Percentiles rank a stretch among this genome's conserved stretches.
These are phyloP conservation scores for Mycena rosella DNA, from an alignment of 768 basidiomycete genomes.

Conservation along the genomic window DNA sequence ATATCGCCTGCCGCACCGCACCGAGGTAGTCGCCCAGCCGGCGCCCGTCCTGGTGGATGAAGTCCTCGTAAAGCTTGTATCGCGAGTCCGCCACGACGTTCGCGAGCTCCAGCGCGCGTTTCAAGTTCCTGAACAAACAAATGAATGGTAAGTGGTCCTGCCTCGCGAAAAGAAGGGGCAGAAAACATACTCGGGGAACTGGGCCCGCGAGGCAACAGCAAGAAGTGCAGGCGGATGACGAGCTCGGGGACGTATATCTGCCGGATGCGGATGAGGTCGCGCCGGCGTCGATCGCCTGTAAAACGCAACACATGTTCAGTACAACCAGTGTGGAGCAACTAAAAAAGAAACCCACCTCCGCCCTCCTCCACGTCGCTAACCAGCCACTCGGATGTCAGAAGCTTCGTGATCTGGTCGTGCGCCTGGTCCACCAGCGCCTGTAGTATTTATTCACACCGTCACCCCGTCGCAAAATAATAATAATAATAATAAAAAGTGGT, in stretches of 20 bases:
- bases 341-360: constrained; percentile 49
- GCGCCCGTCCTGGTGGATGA: constrained; percentile 72
- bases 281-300: constrained; percentile 66
- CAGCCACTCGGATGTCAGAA: constrained; percentile 86
- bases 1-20: constrained; percentile 76
- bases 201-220: constrained; percentile 74
- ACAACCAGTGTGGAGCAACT: background rate
- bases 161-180: too few relatives aligned
- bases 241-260: constrained; percentile 93
- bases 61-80: constrained; percentile 89
- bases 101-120: constrained; percentile 79
- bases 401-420: constrained; percentile 72
- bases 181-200: constrained; percentile 74
- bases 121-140: constrained; percentile 70
- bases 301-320: constrained; percentile 16
- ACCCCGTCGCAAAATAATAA: constrained; percentile 1
- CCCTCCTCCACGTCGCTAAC: constrained; percentile 63
- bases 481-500: background rate
- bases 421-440: constrained; percentile 75
- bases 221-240: constrained; percentile 84
- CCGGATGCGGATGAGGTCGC: constrained; percentile 84
- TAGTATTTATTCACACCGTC: too few relatives aligned
- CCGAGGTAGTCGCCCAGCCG: constrained; percentile 80
- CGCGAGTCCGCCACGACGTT: constrained; percentile 91
- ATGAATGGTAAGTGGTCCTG: background rate